These are phyloP conservation scores for Apiotrichum domesticum DNA, from an alignment of 1,284 basidiomycete genomes.

Conservation along the genomic window DNA sequence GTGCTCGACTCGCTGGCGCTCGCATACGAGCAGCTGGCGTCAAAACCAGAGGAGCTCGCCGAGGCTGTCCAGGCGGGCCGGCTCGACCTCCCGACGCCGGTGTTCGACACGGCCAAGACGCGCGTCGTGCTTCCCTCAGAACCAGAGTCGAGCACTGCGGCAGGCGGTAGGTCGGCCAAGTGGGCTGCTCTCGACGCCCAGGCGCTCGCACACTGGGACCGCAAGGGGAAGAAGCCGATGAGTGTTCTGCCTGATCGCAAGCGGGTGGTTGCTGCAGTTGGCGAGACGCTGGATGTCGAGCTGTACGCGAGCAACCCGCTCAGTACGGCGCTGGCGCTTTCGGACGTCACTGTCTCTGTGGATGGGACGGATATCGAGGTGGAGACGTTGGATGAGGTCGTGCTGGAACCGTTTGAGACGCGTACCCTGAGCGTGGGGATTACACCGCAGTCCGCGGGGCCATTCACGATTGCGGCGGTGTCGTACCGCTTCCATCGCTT, in stretches of 20 bases:
- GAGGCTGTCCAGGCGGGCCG: slow-evolving; percentile 19
- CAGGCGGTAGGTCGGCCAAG: background rate
- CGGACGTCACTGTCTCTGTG: slow-evolving; percentile 21
- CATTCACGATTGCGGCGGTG: slow-evolving; percentile 28
- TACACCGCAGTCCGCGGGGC: slow-evolving; percentile 18
- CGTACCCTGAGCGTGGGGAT: slow-evolving; percentile 35
- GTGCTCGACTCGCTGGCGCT: slow-evolving; percentile 50
- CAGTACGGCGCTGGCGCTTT: slow-evolving; percentile 36
- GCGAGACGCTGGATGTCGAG: slow-evolving; percentile 42
- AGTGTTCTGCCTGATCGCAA: slow-evolving; percentile 25
- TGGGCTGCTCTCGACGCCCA: slow-evolving; percentile 32
- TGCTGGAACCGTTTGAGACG: slow-evolving; percentile 43
- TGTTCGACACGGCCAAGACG: slow-evolving; percentile 35
- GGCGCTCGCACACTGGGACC: slow-evolving; percentile 31
- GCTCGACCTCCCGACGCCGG: slow-evolving; percentile 33
- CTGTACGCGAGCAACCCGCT: slow-evolving; percentile 49
- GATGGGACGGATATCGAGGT: slow-evolving; percentile 14
- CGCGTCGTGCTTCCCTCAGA: slow-evolving; percentile 24
- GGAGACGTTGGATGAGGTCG: slow-evolving; percentile 28
- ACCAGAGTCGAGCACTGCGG: slow-evolving; percentile 14
- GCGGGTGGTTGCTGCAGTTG: slow-evolving; percentile 27
- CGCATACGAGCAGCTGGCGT: slow-evolving; percentile 47
- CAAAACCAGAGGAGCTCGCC: slow-evolving; percentile 28
- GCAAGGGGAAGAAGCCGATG: slow-evolving; percentile 39
- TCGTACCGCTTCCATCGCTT: slow-evolving; percentile 48